Percentiles rank a stretch among this genome's conserved stretches.
Evolutionary conservation across 805 yeast species (phyloP).

Genomic region (Candida broadrunensis): DNA sequence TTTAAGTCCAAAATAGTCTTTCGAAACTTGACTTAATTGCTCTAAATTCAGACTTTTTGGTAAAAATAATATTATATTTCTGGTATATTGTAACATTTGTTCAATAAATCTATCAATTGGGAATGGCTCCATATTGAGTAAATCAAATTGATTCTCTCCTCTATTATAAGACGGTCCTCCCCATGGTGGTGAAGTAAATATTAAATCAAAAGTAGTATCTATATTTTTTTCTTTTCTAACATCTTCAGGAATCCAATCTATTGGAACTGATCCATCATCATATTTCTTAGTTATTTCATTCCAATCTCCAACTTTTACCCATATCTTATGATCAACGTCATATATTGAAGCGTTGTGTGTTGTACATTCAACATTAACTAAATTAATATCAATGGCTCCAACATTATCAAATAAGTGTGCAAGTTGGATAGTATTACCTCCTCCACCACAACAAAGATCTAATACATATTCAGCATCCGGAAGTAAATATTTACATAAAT

Average conservation of each 20-base stretch:
- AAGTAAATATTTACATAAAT: slow-evolving; percentile 47
- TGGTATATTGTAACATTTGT: slow-evolving; percentile 39
- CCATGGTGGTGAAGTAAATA: slow-evolving; percentile 87
- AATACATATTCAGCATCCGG: slow-evolving; percentile 48
- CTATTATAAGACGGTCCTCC: slow-evolving; percentile 67
- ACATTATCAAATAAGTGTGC: slow-evolving; percentile 55
- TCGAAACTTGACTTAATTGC: slow-evolving; percentile 50
- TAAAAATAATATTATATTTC: slow-evolving; percentile 56
- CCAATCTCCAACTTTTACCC: slow-evolving; percentile 52
- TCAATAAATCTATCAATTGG: slow-evolving; percentile 42
- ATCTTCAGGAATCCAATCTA: slow-evolving; percentile 32
- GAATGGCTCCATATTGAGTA: slow-evolving; percentile 46
- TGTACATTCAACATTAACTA: slow-evolving; percentile 63
- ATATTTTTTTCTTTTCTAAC: slow-evolving; percentile 12
- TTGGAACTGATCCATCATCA: slow-evolving; percentile 9
- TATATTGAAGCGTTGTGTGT: slow-evolving; percentile 65
- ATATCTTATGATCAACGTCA: slow-evolving; percentile 49
- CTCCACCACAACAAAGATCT: slow-evolving; percentile 85
- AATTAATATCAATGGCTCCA: slow-evolving; percentile 61
- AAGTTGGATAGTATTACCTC: slow-evolving; percentile 80
- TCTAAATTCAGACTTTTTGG: slow-evolving; percentile 58
- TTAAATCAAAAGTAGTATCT: slow-evolving; percentile 42
- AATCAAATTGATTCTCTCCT: slow-evolving; percentile 39
- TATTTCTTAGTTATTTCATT: slow-evolving; percentile 17
- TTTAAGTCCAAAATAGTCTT: slow-evolving; percentile 40